These are phyloP conservation scores for Fraxinus nigra DNA, from an alignment of 305 asterid genomes.

Conservation along the genomic window DNA sequence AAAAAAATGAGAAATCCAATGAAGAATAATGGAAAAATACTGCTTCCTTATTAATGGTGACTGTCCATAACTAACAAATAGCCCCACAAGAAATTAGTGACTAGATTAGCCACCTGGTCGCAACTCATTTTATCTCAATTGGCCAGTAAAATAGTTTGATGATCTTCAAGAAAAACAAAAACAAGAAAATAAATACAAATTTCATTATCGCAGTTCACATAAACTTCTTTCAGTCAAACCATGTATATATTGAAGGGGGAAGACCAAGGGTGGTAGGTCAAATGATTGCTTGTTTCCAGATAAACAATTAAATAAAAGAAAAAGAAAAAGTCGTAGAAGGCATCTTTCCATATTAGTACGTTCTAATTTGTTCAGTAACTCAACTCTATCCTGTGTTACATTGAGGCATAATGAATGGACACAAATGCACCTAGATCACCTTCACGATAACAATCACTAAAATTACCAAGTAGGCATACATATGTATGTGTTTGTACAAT, in stretches of 20 bases:
- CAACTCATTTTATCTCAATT: not conserved
- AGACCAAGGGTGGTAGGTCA: not conserved
- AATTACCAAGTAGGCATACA: not conserved
- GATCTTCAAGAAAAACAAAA: not conserved
- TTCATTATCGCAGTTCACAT: not conserved
- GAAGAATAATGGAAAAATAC: constrained; percentile 5
- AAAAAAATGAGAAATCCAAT: not conserved
- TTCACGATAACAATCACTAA: not conserved
- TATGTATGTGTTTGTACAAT: not conserved
- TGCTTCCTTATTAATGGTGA: not conserved
- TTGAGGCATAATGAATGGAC: not conserved
- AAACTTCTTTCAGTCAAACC: not conserved
- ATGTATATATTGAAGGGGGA: not conserved
- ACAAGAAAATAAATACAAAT: not conserved
- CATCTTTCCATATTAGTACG: not conserved
- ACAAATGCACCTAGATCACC: not conserved
- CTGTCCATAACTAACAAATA: constrained; percentile 5
- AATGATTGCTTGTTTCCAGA: not conserved
- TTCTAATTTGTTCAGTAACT: not conserved
- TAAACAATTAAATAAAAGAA: not conserved
- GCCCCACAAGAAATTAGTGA: not conserved
- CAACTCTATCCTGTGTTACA: not conserved
- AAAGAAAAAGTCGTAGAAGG: not conserved
- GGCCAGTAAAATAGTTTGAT: not conserved
- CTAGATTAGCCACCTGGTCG: not conserved